Base-by-base conservation (phyloP, 1,284 basidiomycete species). In the Ganoderma leucocontextum region DNA sequence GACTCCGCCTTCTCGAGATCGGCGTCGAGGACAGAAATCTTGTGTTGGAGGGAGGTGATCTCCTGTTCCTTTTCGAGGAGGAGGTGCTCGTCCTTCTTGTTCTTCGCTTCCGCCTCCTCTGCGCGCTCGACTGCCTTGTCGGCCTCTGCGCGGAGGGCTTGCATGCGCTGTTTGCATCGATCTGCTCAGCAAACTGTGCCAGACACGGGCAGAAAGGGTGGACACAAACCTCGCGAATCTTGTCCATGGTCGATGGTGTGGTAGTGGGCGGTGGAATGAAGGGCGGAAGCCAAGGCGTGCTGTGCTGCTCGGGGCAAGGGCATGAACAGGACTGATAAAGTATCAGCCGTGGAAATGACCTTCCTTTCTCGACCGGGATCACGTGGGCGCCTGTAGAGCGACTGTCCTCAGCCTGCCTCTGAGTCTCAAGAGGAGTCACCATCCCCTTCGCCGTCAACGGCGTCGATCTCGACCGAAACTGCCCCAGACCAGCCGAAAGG, bases 51-150 rank as follows among this genome's bases (percentile, higher is more conserved):
- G 2, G 97, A 98, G 7, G 84, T 84, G 77, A 96, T 94, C 78
- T 95, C 92, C 81, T 99, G 96, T 39, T 99, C 97, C 78, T 92
- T 93, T 78, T 89, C 86, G 49, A 98, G 88, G 58, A 96, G 80
- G 57, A 86, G 80, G 80, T 96, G 95, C 78, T 97, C 93, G 72
- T 87, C 84, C 76, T 87, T 86, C 89, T 97, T 98, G 86, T 89
- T 89, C 85, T 95, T 92, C 8, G 84, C 85, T 80, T 98, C 96
- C n/a, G 95, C 93, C 10, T 80, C 85, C 77, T 97, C 95, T 52
- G 95, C 96, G 67, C 95, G 92, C 47, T 82, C 80, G 68, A 91
- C 83, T 55, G 95, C 94, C 66, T 81, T 81, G 81, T 99, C 97
- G 64, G 95, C 96, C 85, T 99, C 97, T 63, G 82, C 80, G 74